Percentiles rank a stretch among this genome's conserved stretches.
Evolutionary conservation across 108 stramenopile genomes (phyloP).

Genomic region (Tribonema minus): DNA sequence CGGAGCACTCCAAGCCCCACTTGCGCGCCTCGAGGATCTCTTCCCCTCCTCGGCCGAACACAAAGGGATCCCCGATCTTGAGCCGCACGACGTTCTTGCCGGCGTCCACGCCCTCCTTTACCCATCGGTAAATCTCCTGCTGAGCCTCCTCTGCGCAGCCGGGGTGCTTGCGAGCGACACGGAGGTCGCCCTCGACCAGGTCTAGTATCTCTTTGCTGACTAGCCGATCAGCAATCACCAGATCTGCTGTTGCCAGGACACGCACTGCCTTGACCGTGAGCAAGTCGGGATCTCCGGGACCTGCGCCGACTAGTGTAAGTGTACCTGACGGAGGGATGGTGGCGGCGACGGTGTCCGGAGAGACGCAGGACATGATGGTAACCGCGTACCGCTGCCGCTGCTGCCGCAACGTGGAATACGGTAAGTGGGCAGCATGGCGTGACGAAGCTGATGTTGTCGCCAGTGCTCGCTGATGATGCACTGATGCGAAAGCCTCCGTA

Average conservation of each 20-base stretch:
- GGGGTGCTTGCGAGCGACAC: constrained; percentile 78
- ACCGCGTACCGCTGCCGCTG: too few species aligned
- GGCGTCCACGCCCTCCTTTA: constrained; percentile 65
- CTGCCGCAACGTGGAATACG: too few species aligned
- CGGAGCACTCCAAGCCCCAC: constrained; percentile 32
- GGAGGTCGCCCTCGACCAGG: constrained; percentile 69
- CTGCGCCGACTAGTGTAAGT: constrained; percentile 28
- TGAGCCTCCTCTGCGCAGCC: constrained; percentile 91
- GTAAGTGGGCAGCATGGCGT: too few species aligned
- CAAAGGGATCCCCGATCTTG: constrained; percentile 98
- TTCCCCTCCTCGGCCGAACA: constrained; percentile 94
- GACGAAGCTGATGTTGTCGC: too few species aligned
- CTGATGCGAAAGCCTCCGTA: too few species aligned
- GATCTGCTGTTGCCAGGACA: constrained; percentile 59
- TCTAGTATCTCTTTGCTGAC: constrained; percentile 71
- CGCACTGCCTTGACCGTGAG: constrained; percentile 79
- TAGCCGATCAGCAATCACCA: constrained; percentile 88
- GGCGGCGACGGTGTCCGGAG: too few species aligned
- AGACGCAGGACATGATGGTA: too few species aligned
- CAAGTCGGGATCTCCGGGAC: constrained; percentile 79
- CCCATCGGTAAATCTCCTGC: constrained; percentile 85
- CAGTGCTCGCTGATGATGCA: too few species aligned
- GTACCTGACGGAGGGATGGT: background rate
- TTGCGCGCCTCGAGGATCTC: constrained; percentile 83
- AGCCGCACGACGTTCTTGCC: constrained; percentile 86